Evolutionary conservation across 164 flowering plant genomes (phyloP).

Genomic region (Echeveria elegans): DNA sequence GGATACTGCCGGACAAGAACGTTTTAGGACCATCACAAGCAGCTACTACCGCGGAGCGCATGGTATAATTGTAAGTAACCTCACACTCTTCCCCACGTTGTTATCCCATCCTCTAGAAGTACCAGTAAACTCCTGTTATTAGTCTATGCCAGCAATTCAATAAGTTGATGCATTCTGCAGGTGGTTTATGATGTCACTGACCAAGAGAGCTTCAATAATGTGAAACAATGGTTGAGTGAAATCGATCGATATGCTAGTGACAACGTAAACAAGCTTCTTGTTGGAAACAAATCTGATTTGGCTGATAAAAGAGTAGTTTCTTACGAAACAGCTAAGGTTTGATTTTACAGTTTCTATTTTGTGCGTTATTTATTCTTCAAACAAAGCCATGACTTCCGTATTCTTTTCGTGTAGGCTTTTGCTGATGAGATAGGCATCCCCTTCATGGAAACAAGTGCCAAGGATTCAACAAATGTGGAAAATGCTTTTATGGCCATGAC

Average conservation of each 20-base stretch:
- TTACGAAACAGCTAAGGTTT: not conserved
- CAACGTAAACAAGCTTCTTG: not conserved
- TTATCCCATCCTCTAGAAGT: no score
- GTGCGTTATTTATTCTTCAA: not conserved
- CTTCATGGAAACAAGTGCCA: not conserved
- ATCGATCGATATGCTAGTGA: not conserved
- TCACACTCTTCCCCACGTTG: no score
- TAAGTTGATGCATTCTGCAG: no score
- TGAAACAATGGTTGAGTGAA: no score
- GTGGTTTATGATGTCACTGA: no score
- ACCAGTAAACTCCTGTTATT: no score
- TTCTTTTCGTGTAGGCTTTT: not conserved
- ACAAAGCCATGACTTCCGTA: not conserved
- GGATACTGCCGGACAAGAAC: not conserved
- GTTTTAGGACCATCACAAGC: not conserved
- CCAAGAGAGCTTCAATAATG: no score
- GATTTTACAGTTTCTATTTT: no score
- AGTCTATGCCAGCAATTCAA: no score
- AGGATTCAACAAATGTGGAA: constrained; percentile 1
- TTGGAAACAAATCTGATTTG: not conserved
- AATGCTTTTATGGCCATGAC: not conserved
- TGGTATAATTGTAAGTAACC: not conserved
- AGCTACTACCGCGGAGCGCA: not conserved
- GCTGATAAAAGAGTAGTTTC: not conserved
- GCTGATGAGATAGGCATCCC: not conserved